Base-by-base conservation (phyloP, 306 rosid genomes). In the Lablab purpureus region DNA sequence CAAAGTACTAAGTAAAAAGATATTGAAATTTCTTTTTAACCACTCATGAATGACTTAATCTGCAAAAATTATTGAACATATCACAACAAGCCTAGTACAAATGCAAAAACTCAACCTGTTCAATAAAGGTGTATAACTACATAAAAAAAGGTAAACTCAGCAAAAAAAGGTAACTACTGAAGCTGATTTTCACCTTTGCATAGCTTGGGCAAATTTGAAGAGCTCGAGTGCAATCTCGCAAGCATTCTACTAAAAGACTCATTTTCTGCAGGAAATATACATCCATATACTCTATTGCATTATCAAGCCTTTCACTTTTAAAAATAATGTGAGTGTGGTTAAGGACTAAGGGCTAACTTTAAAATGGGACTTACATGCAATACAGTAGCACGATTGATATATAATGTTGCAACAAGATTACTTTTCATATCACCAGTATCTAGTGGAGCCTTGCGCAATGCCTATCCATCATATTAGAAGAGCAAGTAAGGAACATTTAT, bases 331-430 rank as follows among this genome's bases (percentile, higher is more conserved):
- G 34, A 4, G 32, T 4, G 34, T 13, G 60, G 59, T n/a, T 18
- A 46, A 28, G 19, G 15, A 30, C 32, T 22, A 7, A 37, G 41
- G 15, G 25, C 17, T 67, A 47, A 55, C 41, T 72, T 30, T 21
- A 71, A 28, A 34, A 64, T 37, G 37, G 76, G 75, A 69, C 94
- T 85, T 80, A 94, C 98, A 83, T 85, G 87, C 83, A 94, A 87
- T 45, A 85, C 94, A 47, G 87, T 84, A 82, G 98, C 98, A 74
- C 97, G 93, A 84, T 94, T 94, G 82, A 83, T 41, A 87, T 85
- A 90, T 84, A 94, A 85, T 4, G 87, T 85, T 27, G 94, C 87
- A 80, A 87, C 87, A 79, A 89, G 81, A 87, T 89, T 94, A 71
- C 71, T 84, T 36, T 87, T 89, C 84, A 49, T 59, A 49, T 78